Percentiles rank a stretch among this genome's conserved stretches.
Evolutionary conservation across 305 asterid genomes (phyloP).

Genomic region (Salvia sclarea): DNA sequence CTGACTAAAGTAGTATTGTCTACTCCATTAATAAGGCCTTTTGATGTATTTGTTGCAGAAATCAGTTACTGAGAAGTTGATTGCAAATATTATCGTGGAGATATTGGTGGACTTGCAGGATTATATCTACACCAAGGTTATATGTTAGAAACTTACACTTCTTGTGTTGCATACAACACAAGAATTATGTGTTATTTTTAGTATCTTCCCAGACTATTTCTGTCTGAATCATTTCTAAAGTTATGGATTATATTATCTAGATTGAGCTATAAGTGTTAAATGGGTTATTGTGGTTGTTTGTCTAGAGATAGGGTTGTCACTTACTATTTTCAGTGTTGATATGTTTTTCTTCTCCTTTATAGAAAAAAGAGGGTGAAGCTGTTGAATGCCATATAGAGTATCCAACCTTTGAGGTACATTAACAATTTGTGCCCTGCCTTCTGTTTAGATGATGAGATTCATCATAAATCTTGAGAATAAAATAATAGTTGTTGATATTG

Average conservation of each 20-base stretch:
- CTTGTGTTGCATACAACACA: conserved; percentile 11
- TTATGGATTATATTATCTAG: conserved; percentile 4
- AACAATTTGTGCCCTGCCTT: too few species aligned
- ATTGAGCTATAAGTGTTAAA: conserved; percentile 17
- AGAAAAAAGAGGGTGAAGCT: conserved; percentile 71
- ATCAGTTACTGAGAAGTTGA: conserved; percentile 77
- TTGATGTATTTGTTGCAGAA: conserved; percentile 51
- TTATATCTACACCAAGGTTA: conserved; percentile 75
- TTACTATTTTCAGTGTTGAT: conserved; percentile 17
- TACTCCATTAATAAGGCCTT: not conserved
- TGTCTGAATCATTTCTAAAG: conserved; percentile 2
- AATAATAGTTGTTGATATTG: too few species aligned
- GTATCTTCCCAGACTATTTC: conserved; percentile 15
- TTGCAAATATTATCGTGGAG: conserved; percentile 92
- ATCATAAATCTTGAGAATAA: too few species aligned
- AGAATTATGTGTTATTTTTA: not conserved
- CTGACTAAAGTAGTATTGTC: not conserved
- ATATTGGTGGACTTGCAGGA: conserved; percentile 92
- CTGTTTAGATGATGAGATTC: too few species aligned
- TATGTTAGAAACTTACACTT: not conserved
- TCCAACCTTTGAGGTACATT: conserved; percentile 82
- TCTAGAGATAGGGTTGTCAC: not conserved
- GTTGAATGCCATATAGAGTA: conserved; percentile 62
- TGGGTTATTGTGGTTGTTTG: conserved; percentile 5
- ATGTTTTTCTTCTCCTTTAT: conserved; percentile 33